phyloP scores from a whole-genome alignment of 345 rosid genomes.

The Brassica juncea region DNA sequence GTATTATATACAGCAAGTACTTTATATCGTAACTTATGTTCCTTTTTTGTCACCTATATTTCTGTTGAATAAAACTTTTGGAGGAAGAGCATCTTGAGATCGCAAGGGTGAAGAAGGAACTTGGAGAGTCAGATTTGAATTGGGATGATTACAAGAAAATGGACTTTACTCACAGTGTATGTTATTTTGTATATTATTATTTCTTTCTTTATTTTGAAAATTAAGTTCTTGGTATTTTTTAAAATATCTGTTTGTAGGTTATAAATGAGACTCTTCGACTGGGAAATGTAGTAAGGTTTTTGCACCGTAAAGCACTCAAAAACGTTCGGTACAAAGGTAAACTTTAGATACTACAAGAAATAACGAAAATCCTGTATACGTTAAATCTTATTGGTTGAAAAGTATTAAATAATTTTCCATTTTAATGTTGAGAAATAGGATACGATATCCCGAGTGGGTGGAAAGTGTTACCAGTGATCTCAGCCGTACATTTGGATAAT shows the following conservation, averaged over 20 bases:
- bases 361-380: background rate
- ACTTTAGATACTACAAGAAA: background rate
- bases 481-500: slow-evolving; percentile 93
- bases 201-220: background rate
- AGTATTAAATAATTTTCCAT: background rate
- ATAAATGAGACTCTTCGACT: slow-evolving; percentile 90
- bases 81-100: slow-evolving; percentile 85
- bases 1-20: background rate
- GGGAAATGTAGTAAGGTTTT: slow-evolving; percentile 94
- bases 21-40: background rate
- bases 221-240: background rate
- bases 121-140: slow-evolving; percentile 60
- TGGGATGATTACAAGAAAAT: slow-evolving; percentile 99
- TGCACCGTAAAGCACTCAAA: slow-evolving; percentile 87
- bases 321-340: slow-evolving; percentile 81
- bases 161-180: slow-evolving; percentile 94
- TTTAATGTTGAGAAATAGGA: slow-evolving; percentile 49
- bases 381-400: slow-evolving; percentile 15
- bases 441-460: slow-evolving; percentile 99
- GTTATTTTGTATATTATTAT: slow-evolving; percentile 19
- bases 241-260: slow-evolving; percentile 51
- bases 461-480: slow-evolving; percentile 98
- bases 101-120: slow-evolving; percentile 54
- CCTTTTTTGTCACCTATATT: background rate
- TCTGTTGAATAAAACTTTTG: background rate